Conservation (phyloP, 1,284 basidiomycete genomes). For the Puccinia polysora region DNA sequence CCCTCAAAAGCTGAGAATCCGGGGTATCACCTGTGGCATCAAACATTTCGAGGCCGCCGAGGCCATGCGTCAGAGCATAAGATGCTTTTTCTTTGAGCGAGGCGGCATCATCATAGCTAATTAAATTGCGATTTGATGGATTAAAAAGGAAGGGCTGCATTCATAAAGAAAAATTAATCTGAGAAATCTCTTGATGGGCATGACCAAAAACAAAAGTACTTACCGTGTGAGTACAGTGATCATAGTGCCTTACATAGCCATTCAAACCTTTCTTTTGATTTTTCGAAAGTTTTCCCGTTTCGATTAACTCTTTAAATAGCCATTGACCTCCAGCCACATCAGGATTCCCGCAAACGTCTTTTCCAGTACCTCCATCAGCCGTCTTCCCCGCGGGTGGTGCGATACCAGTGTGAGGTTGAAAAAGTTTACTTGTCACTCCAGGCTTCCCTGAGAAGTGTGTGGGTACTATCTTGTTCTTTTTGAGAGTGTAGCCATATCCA, state of each 20-base stretch:
- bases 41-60: conserved; percentile 36
- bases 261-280: conserved; percentile 16
- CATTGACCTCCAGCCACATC: conserved; percentile 30
- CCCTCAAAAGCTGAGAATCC: conserved; percentile 12
- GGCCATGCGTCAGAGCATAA: conserved; percentile 15
- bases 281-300: conserved; percentile 34
- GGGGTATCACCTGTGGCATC: conserved; percentile 34
- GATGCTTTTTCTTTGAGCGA: conserved; percentile 28
- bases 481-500: conserved; percentile 26
- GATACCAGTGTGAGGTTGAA: background rate
- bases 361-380: background rate
- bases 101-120: conserved; percentile 30
- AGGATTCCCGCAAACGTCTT: conserved; percentile 18
- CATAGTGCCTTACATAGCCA: conserved; percentile 28
- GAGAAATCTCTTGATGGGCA: background rate
- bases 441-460: conserved; percentile 15
- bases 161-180: background rate
- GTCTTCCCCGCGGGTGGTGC: conserved; percentile 9
- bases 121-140: conserved; percentile 28
- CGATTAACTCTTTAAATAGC: conserved; percentile 23
- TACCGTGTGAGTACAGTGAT: conserved; percentile 39
- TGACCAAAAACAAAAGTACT: background rate
- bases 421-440: conserved; percentile 8
- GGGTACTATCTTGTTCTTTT: background rate
- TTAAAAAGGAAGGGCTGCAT: conserved; percentile 40